These are phyloP conservation scores for Isoetes engelmannii DNA, from an alignment of 83 land plant genomes.

Conservation along the genomic window DNA sequence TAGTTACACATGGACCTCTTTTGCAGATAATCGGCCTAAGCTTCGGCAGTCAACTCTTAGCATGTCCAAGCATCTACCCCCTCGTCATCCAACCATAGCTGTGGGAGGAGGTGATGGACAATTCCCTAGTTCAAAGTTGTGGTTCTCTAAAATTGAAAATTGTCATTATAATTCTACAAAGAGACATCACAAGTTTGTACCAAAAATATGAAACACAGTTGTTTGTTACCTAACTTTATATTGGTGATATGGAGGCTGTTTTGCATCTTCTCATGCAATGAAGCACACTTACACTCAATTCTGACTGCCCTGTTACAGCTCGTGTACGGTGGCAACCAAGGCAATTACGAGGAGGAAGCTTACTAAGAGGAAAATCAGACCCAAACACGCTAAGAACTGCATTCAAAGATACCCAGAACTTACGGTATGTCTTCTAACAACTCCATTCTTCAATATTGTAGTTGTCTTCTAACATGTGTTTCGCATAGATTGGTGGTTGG, in stretches of 20 bases:
- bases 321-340: slow-evolving; percentile 4
- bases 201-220: neutral
- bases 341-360: slow-evolving; percentile 24
- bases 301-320: neutral
- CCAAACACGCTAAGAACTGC: slow-evolving; percentile 61
- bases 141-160: too few species aligned
- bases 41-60: too few species aligned
- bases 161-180: neutral
- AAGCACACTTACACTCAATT: neutral
- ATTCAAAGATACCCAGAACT: slow-evolving; percentile 49
- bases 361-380: slow-evolving; percentile 31
- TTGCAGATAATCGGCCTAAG: too few species aligned
- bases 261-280: neutral
- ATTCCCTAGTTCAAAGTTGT: too few species aligned
- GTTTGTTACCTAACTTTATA: neutral
- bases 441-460: neutral
- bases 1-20: too few species aligned
- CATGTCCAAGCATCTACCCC: too few species aligned
- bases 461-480: neutral
- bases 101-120: too few species aligned
- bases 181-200: neutral
- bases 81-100: too few species aligned
- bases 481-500: slow-evolving; percentile 49
- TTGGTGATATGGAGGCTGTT: neutral
- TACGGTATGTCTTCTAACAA: slow-evolving; percentile 37